Percentiles rank a stretch among this genome's conserved stretches.
These are phyloP conservation scores for Hygrophorus pudorinus DNA, from an alignment of 768 basidiomycete species.

Conservation along the genomic window DNA sequence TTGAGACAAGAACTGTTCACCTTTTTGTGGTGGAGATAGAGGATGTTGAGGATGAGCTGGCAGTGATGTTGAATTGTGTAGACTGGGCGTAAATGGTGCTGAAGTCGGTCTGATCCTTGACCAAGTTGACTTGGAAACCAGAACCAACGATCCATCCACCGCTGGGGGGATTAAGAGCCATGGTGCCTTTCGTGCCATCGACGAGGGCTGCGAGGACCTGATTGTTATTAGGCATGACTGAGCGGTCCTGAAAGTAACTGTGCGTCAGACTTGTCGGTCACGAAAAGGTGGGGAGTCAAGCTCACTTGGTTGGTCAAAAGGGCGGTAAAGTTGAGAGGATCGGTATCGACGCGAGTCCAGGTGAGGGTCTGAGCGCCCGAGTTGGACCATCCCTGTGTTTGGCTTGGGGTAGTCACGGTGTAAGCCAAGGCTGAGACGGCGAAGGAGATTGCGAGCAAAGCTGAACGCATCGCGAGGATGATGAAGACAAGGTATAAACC, in stretches of 20 bases:
- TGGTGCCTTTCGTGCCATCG: constrained; percentile 31
- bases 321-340: constrained; percentile 57
- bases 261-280: neutral
- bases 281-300: constrained; percentile 2
- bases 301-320: constrained; percentile 57
- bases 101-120: constrained; percentile 34
- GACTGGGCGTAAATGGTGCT: constrained; percentile 65
- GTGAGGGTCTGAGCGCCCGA: constrained; percentile 39
- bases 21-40: constrained; percentile 13
- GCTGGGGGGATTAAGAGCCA: constrained; percentile 42
- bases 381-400: constrained; percentile 44
- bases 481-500: constrained; percentile 2
- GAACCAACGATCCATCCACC: constrained; percentile 56
- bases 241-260: constrained; percentile 22
- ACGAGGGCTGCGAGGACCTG: constrained; percentile 50
- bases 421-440: constrained; percentile 55
- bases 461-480: constrained; percentile 31
- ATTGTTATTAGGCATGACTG: constrained; percentile 20
- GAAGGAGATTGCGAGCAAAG: constrained; percentile 41
- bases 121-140: constrained; percentile 66
- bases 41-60: constrained; percentile 12
- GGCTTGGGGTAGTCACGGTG: constrained; percentile 43
- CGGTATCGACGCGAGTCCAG: constrained; percentile 62
- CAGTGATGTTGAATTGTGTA: constrained; percentile 38
- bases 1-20: neutral